phyloP scores from a whole-genome alignment of 257 asterid species.

The Eucommia ulmoides region DNA sequence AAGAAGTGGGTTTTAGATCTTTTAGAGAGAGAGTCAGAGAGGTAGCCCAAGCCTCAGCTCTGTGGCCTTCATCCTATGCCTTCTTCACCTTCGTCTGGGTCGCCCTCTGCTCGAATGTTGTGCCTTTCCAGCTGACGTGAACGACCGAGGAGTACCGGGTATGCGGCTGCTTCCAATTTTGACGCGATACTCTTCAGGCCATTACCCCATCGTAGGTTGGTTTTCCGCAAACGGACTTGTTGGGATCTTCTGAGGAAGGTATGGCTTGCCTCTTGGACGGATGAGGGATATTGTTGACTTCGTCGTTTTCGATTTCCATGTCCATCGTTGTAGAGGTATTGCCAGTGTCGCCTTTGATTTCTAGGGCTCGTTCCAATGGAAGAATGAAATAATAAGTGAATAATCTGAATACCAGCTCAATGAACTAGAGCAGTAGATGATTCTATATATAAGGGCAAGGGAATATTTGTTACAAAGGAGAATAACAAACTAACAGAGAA shows the following conservation, averaged over 20 bases:
- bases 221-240: constrained; percentile 47
- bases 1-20: too few relatives aligned
- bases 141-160: constrained; percentile 61
- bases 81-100: constrained; percentile 64
- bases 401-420: too few relatives aligned
- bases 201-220: constrained; percentile 85
- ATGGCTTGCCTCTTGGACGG: constrained; percentile 62
- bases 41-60: too few relatives aligned
- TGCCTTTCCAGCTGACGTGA: constrained; percentile 46
- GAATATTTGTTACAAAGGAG: too few relatives aligned
- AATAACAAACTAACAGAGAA: too few relatives aligned
- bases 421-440: too few relatives aligned
- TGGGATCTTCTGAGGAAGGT: constrained; percentile 39
- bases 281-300: constrained; percentile 8
- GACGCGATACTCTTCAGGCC: constrained; percentile 75
- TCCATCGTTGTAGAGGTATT: too few relatives aligned
- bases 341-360: too few relatives aligned
- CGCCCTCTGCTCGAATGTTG: constrained; percentile 44
- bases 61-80: constrained; percentile 59
- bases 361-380: too few relatives aligned
- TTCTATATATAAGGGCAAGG: too few relatives aligned
- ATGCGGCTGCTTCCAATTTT: constrained; percentile 83
- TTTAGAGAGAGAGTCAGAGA: too few relatives aligned
- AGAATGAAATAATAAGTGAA: too few relatives aligned
- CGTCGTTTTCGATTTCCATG: constrained; percentile 33